Base-by-base conservation (phyloP, 805 yeast genomes). In the Saitoella complicata region DNA sequence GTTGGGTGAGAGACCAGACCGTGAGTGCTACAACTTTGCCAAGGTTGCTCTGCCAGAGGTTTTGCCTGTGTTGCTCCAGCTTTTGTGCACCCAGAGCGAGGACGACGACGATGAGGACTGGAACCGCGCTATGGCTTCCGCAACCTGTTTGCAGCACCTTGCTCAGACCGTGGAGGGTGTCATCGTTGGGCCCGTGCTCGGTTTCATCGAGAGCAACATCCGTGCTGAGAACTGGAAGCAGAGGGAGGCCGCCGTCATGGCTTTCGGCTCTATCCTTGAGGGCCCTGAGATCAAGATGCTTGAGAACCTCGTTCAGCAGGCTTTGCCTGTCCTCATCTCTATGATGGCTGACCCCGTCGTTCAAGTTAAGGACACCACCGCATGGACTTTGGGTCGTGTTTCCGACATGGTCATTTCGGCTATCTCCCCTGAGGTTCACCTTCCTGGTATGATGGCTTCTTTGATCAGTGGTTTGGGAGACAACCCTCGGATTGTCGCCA, bases 111-210 rank as follows among this genome's bases (percentile, higher is more conserved):
- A 66, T 39, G 98, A 91, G 58, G 93, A 84, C 56, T 91, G 98
- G 98, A 83, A 87, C 48, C 94, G 85, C 38, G 77, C 95, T 7
- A 88, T 88, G 97, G 96, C 97, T 42, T 95, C 98, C 1, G 98
- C 95, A 56, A 87, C 96, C 9, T 91, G 97, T 65, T 68, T 91
- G 58, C 95, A 85, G 66, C 71, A 91, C 50, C 87, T 84, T 64
- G 95, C 98, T 4, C 93, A 82, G 61, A 76, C 80, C 56, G 82
- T 94, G 42, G 93, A 88, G 9, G 77, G 80, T 58, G 78, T 77
- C 52, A 87, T 91, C 36, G 84, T 88, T 39, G 82, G 78, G 50
- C 88, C 93, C 38, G 82, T 94, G 4, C 64, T 91, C 51, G 72
- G 70, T 45, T 91, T 86, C 66, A 95, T 91, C 32, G 87, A 79